Evolutionary conservation across 129 eudicot species (phyloP), one percentile per base, ranked within the genome.

Genomic region (Flaveria robusta): DNA sequence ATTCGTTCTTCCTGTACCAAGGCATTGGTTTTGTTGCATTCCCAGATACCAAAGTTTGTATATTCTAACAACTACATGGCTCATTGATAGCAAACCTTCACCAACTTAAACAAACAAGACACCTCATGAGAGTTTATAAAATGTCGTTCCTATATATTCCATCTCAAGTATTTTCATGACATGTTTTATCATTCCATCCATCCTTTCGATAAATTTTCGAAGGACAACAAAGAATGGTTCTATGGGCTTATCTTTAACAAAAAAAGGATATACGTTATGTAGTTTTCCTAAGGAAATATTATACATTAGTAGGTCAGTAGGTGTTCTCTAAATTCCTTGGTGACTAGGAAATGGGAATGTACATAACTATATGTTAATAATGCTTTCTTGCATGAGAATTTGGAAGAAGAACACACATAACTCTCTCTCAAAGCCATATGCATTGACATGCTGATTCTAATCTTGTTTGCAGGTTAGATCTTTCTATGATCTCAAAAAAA

Each of bases 291-390:
- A 46, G n/a, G 14, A 58, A 58, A 22, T 18, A 58, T 58, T 58
- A 5, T 58, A 52, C 16, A 37, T 19, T 55, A 5, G 34, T 31
- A 27, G 49, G 76, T 18, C 29, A 9, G 27, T 16, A 31, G 34
- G 77, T 19, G 51, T 54, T 37, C 37, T 43, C 67, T 20, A 58
- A 22, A 56, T 19, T 58, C 22, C 15, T 58, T 58, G 65, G 65
- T 23, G 20, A 23, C 10, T 58, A 16, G 31, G 65, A 58, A 58
- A 13, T 58, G 34, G 31, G 65, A 58, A 58, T 4, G 7, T 22
- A 58, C 31, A 58, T 58, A 58, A 22, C 1, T 10, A 52, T 0
- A 58, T 58, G 31, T 23, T 24, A 22, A 58, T 58, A 22, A 58
- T 58, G 27, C 65, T 24, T 24, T 58, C 65, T 22, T 58, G 31